These are phyloP conservation scores for Pyrenula aspistea DNA, from an alignment of 495 filamentous ascomycete genomes.

Conservation along the genomic window DNA sequence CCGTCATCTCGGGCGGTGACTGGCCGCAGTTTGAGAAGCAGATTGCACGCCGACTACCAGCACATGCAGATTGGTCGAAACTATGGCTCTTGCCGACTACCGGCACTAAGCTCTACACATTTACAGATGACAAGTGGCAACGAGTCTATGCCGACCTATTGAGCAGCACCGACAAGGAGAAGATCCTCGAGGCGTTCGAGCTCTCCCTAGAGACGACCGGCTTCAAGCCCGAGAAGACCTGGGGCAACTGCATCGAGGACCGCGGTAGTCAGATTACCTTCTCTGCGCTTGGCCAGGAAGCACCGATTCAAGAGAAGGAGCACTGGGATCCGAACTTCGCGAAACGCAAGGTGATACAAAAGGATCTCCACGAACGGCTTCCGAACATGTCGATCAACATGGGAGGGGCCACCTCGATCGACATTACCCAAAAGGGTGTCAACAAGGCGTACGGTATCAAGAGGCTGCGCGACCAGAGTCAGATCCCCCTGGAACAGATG, in stretches of 20 bases:
- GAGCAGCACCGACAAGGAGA: conserved; percentile 3
- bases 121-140: conserved; percentile 6
- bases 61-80: conserved; percentile 9
- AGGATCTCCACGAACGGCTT: conserved; percentile 9
- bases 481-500: conserved; percentile 12
- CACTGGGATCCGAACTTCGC: conserved; percentile 13
- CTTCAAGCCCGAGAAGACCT: conserved; percentile 12
- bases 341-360: conserved; percentile 13
- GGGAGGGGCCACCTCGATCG: conserved; percentile 15
- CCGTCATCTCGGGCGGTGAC: too few species aligned
- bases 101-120: conserved; percentile 13
- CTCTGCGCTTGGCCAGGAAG: conserved; percentile 16
- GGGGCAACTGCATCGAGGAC: conserved; percentile 15
- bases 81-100: conserved; percentile 15
- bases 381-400: conserved; percentile 14
- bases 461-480: conserved; percentile 10
- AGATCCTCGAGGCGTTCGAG: conserved; percentile 10
- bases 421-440: conserved; percentile 13
- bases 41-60: conserved; percentile 10
- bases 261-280: conserved; percentile 17
- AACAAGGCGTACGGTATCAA: conserved; percentile 15
- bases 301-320: conserved; percentile 10
- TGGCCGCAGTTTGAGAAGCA: too few species aligned
- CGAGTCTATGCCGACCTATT: conserved; percentile 12
- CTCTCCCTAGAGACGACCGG: conserved; percentile 6